These are phyloP conservation scores for Blastocladiella emersonii DNA, from an alignment of 371 early-diverging fungal species.

Conservation along the genomic window DNA sequence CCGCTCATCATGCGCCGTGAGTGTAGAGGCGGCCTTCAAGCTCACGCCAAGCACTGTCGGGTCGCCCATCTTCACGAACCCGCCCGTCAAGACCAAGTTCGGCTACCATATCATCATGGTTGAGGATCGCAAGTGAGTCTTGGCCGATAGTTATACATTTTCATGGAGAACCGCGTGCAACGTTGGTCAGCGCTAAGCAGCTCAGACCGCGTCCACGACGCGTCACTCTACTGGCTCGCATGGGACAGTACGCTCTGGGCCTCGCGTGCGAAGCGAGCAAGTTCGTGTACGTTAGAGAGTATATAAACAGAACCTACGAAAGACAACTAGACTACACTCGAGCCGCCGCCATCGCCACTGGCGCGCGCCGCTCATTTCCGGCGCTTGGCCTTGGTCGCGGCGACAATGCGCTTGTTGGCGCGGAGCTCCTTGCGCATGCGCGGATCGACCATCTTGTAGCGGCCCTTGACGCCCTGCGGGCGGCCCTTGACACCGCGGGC, in stretches of 20 bases:
- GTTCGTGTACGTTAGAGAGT: too few relatives aligned
- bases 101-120: conserved; percentile 23
- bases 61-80: conserved; percentile 16
- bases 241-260: too few relatives aligned
- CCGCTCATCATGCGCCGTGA: neutral
- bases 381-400: neutral
- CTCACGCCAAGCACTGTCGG: conserved; percentile 10
- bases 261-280: too few relatives aligned
- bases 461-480: conserved; percentile 93
- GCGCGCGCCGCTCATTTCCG: too few relatives aligned
- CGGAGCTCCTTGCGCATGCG: conserved; percentile 87
- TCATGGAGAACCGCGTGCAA: too few relatives aligned
- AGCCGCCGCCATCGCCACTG: too few relatives aligned
- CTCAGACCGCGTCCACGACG: too few relatives aligned
- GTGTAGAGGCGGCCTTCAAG: neutral
- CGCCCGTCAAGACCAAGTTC: conserved; percentile 14
- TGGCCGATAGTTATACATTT: conserved; percentile 4
- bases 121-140: conserved; percentile 13
- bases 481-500: conserved; percentile 81
- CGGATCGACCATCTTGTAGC: conserved; percentile 85
- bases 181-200: too few relatives aligned
- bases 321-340: too few relatives aligned
- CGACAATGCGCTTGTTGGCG: conserved; percentile 21
- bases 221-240: too few relatives aligned
- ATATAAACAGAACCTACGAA: too few relatives aligned